Evolutionary conservation across 2,329 filamentous ascomycete species (phyloP), one percentile per base, ranked within the genome.

Genomic region (Cladosporium sp.): DNA sequence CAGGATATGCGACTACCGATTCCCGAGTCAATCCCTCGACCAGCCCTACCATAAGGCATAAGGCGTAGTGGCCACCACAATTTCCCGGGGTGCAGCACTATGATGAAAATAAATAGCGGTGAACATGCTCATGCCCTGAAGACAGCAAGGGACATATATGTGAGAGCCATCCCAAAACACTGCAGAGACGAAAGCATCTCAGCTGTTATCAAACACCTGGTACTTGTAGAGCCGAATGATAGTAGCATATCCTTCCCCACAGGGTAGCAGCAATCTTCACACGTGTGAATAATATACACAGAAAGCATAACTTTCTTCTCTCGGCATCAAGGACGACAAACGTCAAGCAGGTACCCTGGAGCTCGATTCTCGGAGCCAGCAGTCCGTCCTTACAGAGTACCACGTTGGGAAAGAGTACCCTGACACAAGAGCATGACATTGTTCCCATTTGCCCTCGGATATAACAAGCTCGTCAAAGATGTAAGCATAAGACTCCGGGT

Each of bases 31-130:
- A 28, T 33, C 52, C 31, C 26, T 55, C 28, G 28, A 33, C 28
- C 52, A 55, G 52, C 52, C 52, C 52, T 55, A 55, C 28, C 52
- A 33, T 55, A 55, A 55, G 52, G 52, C 52, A 55, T 33, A 55
- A 55, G 52, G 52, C 52, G 52, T 55, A 55, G 52, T 55, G 52
- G 31, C 26, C 28, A 29, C 28, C 14, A 55, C 31, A 31, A 55
- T 29, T 21, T 18, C 26, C 28, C 26, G 52, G 52, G 52, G 52
- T 55, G 28, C 40, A 46, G 40, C n/a, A 23, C 40, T 4, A 46
- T 46, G 40, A 31, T 28, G 31, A 21, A 55, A 55, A 6, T 2
- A 29, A 55, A 31, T 55, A 12, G 52, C 52, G 49, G 52, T 55
- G 28, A 55, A 46, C 18, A n/a, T 8, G 37, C 5, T 5, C n/a